Conservation (phyloP, 441 rosid genomes). For the Mallotus japonicus region DNA sequence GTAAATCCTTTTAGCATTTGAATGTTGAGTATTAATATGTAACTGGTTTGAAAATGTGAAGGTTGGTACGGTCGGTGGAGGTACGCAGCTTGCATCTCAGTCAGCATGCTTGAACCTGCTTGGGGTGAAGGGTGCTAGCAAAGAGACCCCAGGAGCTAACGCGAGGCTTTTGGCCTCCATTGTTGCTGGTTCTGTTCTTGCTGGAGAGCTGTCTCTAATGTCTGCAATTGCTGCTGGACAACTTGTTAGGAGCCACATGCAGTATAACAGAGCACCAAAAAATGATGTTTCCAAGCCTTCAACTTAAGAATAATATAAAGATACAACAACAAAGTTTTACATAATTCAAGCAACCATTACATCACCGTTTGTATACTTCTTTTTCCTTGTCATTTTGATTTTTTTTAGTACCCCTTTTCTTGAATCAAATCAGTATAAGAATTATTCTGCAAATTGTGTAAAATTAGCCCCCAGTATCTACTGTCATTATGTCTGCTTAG, state of each 20-base stretch:
- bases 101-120: slow-evolving; percentile 86
- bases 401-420: not conserved
- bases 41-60: slow-evolving; percentile 9
- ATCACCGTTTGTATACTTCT: not conserved
- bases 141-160: slow-evolving; percentile 67
- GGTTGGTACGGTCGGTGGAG: slow-evolving; percentile 96
- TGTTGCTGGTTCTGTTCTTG: slow-evolving; percentile 81
- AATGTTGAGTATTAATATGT: not conserved
- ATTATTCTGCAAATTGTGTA: slow-evolving; percentile 24
- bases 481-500: no score
- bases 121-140: slow-evolving; percentile 81
- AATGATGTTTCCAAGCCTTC: slow-evolving; percentile 40
- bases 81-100: slow-evolving; percentile 92
- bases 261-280: slow-evolving; percentile 76
- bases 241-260: slow-evolving; percentile 88
- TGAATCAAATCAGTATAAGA: slow-evolving; percentile 11
- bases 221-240: slow-evolving; percentile 89
- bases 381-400: not conserved
- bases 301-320: slow-evolving; percentile 11
- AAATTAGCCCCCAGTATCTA: not conserved
- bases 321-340: not conserved
- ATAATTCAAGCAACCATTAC: not conserved
- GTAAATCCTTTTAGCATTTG: no score
- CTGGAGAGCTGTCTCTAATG: slow-evolving; percentile 88
- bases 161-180: slow-evolving; percentile 71